A percentile compares a stretch with the other conserved stretches of the same genome.
Conservation (phyloP, 768 basidiomycete genomes). For the Boletus tomentosulus region DNA sequence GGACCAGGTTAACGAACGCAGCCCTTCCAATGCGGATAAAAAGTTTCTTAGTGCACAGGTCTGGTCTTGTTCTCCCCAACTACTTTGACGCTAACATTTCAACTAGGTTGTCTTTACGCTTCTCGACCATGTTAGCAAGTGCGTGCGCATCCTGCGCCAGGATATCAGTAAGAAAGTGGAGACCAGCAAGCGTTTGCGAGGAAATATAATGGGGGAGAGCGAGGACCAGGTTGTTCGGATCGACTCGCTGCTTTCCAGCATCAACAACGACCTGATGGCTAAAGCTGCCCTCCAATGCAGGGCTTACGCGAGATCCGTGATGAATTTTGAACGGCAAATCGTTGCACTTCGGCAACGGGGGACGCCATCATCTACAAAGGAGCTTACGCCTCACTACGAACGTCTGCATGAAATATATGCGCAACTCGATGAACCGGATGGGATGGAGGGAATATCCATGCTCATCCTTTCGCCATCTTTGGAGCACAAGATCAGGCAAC, state of each 20-base stretch:
- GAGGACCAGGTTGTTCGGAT: slow-evolving; percentile 65
- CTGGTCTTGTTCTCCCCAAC: slow-evolving; percentile 2
- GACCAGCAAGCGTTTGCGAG: slow-evolving; percentile 45
- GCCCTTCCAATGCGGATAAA: slow-evolving; percentile 66
- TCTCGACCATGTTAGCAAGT: slow-evolving; percentile 91
- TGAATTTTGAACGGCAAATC: slow-evolving; percentile 91
- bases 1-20: slow-evolving; percentile 73
- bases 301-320: slow-evolving; percentile 88
- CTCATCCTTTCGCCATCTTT: slow-evolving; percentile 84
- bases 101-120: slow-evolving; percentile 88
- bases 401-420: slow-evolving; percentile 94
- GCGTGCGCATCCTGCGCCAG: slow-evolving; percentile 75
- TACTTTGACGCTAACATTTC: background rate
- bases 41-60: slow-evolving; percentile 94
- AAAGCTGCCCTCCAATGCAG: slow-evolving; percentile 93
- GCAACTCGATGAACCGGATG: slow-evolving; percentile 94
- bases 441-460: slow-evolving; percentile 96
- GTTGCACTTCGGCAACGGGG: slow-evolving; percentile 42
- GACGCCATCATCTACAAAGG: slow-evolving; percentile 43
- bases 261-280: slow-evolving; percentile 86
- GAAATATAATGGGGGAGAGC: slow-evolving; percentile 34
- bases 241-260: slow-evolving; percentile 77
- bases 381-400: slow-evolving; percentile 60
- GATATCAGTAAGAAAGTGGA: slow-evolving; percentile 53
- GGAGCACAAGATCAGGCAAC: slow-evolving; percentile 95